Conservation (phyloP, 1,284 basidiomycete genomes). For the Trametes polyzona region DNA sequence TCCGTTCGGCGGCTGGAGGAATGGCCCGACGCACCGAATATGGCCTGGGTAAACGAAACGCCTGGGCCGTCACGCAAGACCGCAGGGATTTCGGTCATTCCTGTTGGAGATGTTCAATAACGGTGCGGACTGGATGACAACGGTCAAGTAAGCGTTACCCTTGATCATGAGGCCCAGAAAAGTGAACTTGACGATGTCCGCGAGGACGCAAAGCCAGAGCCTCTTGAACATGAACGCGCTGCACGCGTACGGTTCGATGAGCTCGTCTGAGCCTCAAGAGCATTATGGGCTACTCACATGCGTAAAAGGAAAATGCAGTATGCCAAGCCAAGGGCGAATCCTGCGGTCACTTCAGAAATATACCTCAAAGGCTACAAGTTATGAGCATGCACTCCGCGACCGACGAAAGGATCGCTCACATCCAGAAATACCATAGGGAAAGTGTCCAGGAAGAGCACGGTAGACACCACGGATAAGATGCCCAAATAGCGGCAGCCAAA, state of each 20-base stretch:
- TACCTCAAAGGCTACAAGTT: constrained; percentile 5
- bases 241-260: too few species aligned
- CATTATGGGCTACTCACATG: constrained; percentile 1
- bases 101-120: background rate
- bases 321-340: constrained; percentile 1
- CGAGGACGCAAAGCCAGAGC: background rate
- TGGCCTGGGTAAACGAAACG: background rate
- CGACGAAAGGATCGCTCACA: background rate
- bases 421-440: background rate
- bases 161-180: constrained; percentile 1
- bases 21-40: background rate
- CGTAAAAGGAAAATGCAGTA: constrained; percentile 2
- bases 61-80: background rate
- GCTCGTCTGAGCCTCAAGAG: too few species aligned
- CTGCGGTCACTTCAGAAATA: background rate
- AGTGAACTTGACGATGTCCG: background rate
- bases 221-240: constrained; percentile 4
- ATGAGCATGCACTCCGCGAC: background rate
- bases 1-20: too few species aligned
- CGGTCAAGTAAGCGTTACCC: background rate
- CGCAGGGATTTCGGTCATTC: background rate
- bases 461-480: constrained; percentile 6
- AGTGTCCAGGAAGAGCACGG: constrained; percentile 11
- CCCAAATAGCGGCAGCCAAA: constrained; percentile 17
- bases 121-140: background rate